Evolutionary conservation across 352 stramenopile species (phyloP), one percentile per base, ranked within the genome.

Genomic region (Chrysophaeum taylorii): DNA sequence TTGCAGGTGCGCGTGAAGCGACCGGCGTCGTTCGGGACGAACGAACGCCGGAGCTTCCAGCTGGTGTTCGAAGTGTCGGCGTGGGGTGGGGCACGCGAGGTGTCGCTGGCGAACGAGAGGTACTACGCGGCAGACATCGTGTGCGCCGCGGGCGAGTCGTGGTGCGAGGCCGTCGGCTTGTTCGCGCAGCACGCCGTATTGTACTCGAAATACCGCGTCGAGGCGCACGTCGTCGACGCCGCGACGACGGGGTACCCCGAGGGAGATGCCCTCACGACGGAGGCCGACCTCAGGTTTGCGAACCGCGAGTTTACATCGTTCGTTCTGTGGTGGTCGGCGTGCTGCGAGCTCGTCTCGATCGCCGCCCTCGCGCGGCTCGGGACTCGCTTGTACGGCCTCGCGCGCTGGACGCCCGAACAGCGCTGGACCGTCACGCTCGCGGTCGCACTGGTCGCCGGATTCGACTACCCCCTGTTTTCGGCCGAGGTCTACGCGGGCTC

Each of bases 261-360:
- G n/a, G n/a, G n/a, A n/a, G n/a, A n/a, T n/a, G 27, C 38, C 25
- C 27, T 62, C 25, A 62, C 50, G 50, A 62, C 50, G 27, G 38
- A 62, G 50, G 4, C 38, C 25, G 7, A n/a, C 25, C 27, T 62
- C 50, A 4, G 25, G 2, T 62, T 62, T 31, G 50, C 38, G 50
- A 62, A 62, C 38, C 23, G 50, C 25, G 50, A 62, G 50, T 62
- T 25, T 31, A 62, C 50, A 2, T 62, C 50, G 50, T 62, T 62
- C 27, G n/a, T 7, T 37, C 23, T 62, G 25, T 25, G 50, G 27
- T 62, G 14, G 15, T 62, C 35, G 27, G 7, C 7, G 7, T 5
- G 7, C 25, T 62, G 25, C 50, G 9, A 15, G 4, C 14, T 37
- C 1, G 27, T 36, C 15, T 62, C 50, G 27, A 2, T 62, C 15